These are phyloP conservation scores for Xylaria curta DNA, from an alignment of 495 filamentous ascomycete species.

Conservation along the genomic window DNA sequence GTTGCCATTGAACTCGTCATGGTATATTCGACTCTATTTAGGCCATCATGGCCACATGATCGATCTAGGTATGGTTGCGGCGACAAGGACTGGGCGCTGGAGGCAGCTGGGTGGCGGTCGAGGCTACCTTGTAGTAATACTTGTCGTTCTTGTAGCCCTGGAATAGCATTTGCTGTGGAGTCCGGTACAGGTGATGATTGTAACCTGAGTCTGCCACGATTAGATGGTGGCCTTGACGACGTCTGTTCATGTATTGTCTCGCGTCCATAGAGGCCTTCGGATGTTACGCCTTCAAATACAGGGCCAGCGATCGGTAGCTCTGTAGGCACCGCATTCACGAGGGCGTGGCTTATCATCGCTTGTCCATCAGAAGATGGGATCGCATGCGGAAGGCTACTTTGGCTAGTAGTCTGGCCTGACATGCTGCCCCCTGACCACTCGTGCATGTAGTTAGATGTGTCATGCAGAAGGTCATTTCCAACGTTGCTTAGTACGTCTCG, in stretches of 20 bases:
- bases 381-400: background rate
- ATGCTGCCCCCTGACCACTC: background rate
- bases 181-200: background rate
- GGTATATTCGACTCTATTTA: background rate
- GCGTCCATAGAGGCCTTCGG: conserved; percentile 15
- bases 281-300: background rate
- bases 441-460: background rate
- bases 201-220: background rate
- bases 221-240: background rate
- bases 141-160: background rate
- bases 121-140: background rate
- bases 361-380: background rate
- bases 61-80: background rate
- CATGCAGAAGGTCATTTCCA: background rate
- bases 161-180: background rate
- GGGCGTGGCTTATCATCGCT: background rate
- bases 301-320: background rate
- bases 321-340: background rate
- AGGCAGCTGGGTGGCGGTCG: background rate
- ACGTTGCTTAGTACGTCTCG: background rate
- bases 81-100: background rate
- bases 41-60: conserved; percentile 13
- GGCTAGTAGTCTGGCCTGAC: background rate
- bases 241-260: background rate
- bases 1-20: background rate